Percentiles rank a stretch among this genome's conserved stretches.
phyloP scores from a whole-genome alignment of 2,329 filamentous ascomycete species.

The Colletotrichum orbiculare region DNA sequence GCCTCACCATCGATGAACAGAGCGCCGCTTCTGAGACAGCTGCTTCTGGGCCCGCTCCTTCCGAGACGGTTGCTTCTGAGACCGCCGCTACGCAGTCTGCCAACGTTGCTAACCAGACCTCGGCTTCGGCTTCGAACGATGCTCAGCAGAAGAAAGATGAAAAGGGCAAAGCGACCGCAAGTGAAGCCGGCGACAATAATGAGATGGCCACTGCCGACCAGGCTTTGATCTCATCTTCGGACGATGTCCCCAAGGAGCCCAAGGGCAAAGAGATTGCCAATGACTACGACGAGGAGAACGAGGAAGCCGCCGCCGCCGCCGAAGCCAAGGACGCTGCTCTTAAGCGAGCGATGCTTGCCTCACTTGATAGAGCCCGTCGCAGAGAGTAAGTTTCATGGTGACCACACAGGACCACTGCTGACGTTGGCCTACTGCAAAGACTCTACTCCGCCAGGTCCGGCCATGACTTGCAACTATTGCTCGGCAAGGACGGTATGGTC shows the following conservation, averaged over 20 bases:
- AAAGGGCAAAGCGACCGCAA: neutral
- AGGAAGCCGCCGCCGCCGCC: neutral
- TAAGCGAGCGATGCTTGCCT: conserved; percentile 14
- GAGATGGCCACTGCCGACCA: neutral
- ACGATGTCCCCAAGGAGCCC: conserved; percentile 7
- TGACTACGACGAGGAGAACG: neutral
- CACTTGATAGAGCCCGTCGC: conserved; percentile 17
- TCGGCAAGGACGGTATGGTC: conserved; percentile 5
- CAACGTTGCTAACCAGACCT: neutral
- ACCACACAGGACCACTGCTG: neutral
- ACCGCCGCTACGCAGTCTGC: neutral
- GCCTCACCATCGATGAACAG: neutral
- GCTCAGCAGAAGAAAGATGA: conserved; percentile 2
- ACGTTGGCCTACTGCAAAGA: neutral
- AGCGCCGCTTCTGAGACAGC: too few species aligned
- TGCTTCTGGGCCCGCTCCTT: too few species aligned
- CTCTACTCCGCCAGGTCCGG: conserved; percentile 7
- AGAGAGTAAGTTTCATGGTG: conserved; percentile 1
- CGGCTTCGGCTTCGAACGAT: neutral
- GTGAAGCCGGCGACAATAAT: neutral
- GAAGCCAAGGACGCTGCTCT: conserved; percentile 7
- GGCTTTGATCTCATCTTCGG: neutral
- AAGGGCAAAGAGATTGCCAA: too few species aligned
- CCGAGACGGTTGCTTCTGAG: too few species aligned
- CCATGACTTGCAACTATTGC: conserved; percentile 15